Evolutionary conservation across 1,284 basidiomycete genomes (phyloP).

Genomic region (Ustilago shanxiensis): DNA sequence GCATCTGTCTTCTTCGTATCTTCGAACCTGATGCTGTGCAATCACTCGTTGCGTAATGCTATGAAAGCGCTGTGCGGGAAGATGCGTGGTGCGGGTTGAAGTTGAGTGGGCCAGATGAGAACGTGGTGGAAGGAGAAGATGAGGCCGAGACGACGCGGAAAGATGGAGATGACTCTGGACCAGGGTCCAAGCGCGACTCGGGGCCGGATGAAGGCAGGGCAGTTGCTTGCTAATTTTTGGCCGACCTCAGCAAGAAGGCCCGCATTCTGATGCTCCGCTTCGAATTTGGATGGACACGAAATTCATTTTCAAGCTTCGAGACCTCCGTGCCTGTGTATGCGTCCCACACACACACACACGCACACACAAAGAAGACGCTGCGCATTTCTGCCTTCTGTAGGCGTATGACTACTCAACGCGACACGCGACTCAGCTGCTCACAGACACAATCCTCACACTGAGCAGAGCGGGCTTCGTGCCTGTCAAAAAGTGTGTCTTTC

Average conservation of each 20-base stretch:
- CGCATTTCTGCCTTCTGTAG: not conserved
- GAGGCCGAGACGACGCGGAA: not conserved
- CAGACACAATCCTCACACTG: not conserved
- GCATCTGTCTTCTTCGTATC: not conserved
- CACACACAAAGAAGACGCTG: constrained; percentile 4
- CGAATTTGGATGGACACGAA: too few relatives aligned
- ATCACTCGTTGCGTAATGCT: too few relatives aligned
- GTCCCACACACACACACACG: not conserved
- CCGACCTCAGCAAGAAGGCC: too few relatives aligned
- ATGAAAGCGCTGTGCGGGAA: too few relatives aligned
- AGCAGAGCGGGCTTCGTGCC: constrained; percentile 5
- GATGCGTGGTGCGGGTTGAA: too few relatives aligned
- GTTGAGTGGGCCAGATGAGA: not conserved
- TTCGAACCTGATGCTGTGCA: not conserved
- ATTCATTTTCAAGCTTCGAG: not conserved
- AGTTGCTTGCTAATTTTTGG: not conserved
- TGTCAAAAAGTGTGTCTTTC: constrained; percentile 15
- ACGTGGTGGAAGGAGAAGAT: not conserved
- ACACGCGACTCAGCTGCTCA: constrained; percentile 33
- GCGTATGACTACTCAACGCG: constrained; percentile 24
- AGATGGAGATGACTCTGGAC: not conserved
- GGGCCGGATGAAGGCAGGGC: not conserved
- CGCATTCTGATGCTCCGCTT: too few relatives aligned
- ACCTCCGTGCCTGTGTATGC: not conserved
- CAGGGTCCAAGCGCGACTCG: constrained; percentile 14